Evolutionary conservation across 306 rosid species (phyloP).

Genomic region (Urtica urens): DNA sequence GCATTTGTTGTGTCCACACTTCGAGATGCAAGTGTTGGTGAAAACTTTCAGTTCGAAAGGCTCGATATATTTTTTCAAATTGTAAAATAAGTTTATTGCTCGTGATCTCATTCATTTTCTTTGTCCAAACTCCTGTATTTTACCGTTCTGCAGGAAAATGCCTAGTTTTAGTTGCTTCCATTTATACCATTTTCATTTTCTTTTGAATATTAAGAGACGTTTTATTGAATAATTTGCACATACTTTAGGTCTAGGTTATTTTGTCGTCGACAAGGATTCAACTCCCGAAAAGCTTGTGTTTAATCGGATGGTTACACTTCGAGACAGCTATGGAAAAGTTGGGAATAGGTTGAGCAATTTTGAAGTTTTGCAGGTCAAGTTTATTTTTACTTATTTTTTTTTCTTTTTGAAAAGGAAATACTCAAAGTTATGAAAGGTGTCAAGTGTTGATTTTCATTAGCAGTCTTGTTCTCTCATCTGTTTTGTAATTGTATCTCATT

Average conservation of each 20-base stretch:
- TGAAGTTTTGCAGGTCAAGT: no score
- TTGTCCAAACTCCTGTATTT: no score
- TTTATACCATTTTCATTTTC: neutral
- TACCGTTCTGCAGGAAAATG: no score
- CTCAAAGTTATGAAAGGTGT: no score
- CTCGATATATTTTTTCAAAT: slow-evolving; percentile 39
- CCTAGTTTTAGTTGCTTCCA: no score
- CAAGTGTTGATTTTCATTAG: no score
- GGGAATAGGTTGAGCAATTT: slow-evolving; percentile 67
- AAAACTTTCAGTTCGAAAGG: slow-evolving; percentile 87
- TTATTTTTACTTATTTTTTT: no score
- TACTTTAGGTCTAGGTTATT: slow-evolving; percentile 60
- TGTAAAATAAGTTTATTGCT: neutral
- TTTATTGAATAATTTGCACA: neutral
- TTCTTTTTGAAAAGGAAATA: no score
- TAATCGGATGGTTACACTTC: slow-evolving; percentile 73
- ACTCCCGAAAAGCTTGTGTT: slow-evolving; percentile 72
- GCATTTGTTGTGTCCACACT: slow-evolving; percentile 59
- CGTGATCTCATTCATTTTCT: no score
- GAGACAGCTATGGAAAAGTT: slow-evolving; percentile 58
- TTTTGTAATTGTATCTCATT: no score
- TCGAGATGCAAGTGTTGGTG: slow-evolving; percentile 47
- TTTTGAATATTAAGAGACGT: neutral
- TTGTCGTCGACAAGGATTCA: slow-evolving; percentile 73
- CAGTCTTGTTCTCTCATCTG: no score